phyloP scores from a whole-genome alignment of 176 grass and related monocot species.

The Stipa capillata region DNA sequence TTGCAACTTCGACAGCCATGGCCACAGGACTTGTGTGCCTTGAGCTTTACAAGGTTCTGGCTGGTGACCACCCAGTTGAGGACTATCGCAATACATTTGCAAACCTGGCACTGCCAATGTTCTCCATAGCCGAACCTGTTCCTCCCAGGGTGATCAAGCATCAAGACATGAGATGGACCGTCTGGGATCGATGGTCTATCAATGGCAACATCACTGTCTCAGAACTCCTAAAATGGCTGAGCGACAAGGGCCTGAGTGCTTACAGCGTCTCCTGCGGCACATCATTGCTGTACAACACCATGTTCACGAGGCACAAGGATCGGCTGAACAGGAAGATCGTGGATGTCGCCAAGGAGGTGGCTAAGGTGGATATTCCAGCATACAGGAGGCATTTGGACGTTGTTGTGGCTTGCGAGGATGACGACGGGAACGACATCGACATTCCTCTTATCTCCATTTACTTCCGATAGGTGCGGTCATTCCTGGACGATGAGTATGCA shows the following conservation, averaged over 20 bases:
- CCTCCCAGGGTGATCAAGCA: conserved; percentile 54
- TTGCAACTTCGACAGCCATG: conserved; percentile 77
- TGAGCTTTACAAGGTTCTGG: conserved; percentile 86
- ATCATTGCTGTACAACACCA: conserved; percentile 68
- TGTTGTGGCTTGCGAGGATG: conserved; percentile 58
- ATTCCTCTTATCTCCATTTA: conserved; percentile 77
- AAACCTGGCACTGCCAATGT: conserved; percentile 61
- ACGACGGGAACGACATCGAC: conserved; percentile 43
- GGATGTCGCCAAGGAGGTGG: conserved; percentile 55
- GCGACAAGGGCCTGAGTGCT: conserved; percentile 54
- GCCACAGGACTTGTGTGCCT: conserved; percentile 80
- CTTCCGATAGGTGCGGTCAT: conserved; percentile 40
- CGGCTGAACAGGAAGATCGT: conserved; percentile 56
- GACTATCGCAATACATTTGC: conserved; percentile 76
- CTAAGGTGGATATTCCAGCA: conserved; percentile 42
- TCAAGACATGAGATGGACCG: conserved; percentile 53
- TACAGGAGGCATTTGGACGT: conserved; percentile 58
- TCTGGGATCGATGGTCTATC: conserved; percentile 74
- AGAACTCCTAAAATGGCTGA: conserved; percentile 63
- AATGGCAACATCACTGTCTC: conserved; percentile 53
- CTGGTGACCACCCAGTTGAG: conserved; percentile 46
- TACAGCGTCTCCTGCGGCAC: conserved; percentile 68
- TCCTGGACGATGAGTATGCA: neutral
- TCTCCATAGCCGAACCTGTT: conserved; percentile 58
- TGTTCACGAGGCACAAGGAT: conserved; percentile 57